Evolutionary conservation across 2,329 filamentous ascomycete genomes (phyloP).

Genomic region (Lecanoromycetidae sp.): DNA sequence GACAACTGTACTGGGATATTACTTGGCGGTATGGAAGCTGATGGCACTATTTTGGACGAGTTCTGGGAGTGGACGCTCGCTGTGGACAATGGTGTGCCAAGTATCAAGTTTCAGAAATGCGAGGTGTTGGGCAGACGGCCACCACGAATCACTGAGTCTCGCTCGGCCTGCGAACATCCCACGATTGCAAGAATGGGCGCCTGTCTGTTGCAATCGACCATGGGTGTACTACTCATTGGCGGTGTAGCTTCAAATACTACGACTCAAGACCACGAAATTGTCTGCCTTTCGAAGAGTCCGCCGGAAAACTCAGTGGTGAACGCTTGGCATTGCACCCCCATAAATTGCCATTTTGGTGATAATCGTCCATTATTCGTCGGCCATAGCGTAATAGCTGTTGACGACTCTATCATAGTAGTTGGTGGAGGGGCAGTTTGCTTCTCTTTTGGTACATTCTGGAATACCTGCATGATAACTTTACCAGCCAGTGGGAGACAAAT

Average conservation of each 20-base stretch:
- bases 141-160: background rate
- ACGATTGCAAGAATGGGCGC: constrained; percentile 15
- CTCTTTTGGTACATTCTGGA: constrained; percentile 77
- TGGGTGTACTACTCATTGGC: constrained; percentile 13
- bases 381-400: constrained; percentile 42
- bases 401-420: constrained; percentile 46
- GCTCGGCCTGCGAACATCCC: too few species aligned
- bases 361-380: constrained; percentile 60
- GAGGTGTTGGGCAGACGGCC: background rate
- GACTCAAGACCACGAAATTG: constrained; percentile 4
- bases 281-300: background rate
- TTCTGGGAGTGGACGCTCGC: constrained; percentile 53
- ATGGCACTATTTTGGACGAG: constrained; percentile 51
- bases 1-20: constrained; percentile 47
- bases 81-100: constrained; percentile 8
- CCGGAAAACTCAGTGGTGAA: background rate
- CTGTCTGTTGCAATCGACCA: constrained; percentile 3
- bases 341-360: constrained; percentile 15
- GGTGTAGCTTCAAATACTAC: constrained; percentile 9
- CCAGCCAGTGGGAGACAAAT: background rate
- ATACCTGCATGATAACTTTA: background rate
- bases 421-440: constrained; percentile 83
- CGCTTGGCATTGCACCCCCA: background rate
- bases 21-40: constrained; percentile 56
- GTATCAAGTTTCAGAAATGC: background rate